Base-by-base conservation (phyloP, 768 basidiomycete species). In the Suillus paluster region DNA sequence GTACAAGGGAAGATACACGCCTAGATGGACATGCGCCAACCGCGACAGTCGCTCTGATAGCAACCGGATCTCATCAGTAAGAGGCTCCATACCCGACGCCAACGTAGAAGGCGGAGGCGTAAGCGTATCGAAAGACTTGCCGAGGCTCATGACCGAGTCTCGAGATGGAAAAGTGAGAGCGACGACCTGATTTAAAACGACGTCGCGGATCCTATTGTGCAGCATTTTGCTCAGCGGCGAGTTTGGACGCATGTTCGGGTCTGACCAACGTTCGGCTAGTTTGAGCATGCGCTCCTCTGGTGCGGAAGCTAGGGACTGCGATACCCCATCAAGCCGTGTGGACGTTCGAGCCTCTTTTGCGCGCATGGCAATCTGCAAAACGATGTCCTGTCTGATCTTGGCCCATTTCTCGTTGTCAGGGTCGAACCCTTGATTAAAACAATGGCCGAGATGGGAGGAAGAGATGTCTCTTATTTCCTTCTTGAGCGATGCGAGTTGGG, bases 1-100 rank as follows among this genome's bases (percentile, higher is more conserved):
- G 76, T 95, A 95, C 60, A 93, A 72, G n/a, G 85, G 84, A 41
- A 90, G 78, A 73, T 91, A 94, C 57, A 91, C 87, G 64, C 86
- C 84, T 57, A 92, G 79, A 73, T 95, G 91, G 66, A 92, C 87
- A 52, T 84, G 78, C 3, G 88, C 87, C 58, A 95, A 81, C 62
- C 88, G 86, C 48, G 88, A 83, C 39, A 94, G 81, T 70, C 89
- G 86, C 68, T 91, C 87, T 33, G 84, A 85, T 54, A 95, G 83
- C 19, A 83, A 79, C 36, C 80, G 80, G 48, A 75, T 85, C 74
- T 95, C 93, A 44, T 86, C 84, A 59, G 81, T 74, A 57, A 95
- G 80, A 38, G 89, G 83, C 67, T 91, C 89, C 82, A 93, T 85
- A 45, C 92, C 92, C 58, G 82, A 83, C 48, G 80, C 78, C 53